Evolutionary conservation across 257 asterid genomes (phyloP), one percentile per base, ranked within the genome.

Genomic region (Ophiorrhiza pumila): DNA sequence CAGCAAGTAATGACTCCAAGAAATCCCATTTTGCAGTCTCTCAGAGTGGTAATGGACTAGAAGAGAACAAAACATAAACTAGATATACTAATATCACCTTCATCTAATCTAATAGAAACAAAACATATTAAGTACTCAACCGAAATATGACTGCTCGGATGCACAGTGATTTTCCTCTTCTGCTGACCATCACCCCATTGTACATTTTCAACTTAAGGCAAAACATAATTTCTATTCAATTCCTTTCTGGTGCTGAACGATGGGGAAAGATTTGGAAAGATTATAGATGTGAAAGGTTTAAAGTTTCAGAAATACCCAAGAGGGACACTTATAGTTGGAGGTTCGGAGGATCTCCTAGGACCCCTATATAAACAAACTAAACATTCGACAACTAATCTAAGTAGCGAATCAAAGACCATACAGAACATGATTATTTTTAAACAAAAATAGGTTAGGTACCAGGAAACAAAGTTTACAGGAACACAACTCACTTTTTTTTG

Each of bases 401-500:
- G 37, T 57, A 27, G n/a, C n/a, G 14, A 13, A 27, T 4, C 2
- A 55, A 3, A 6, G 37, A 11, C 7, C 13, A 3, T n/a, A n/a
- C n/a, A n/a, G n/a, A n/a, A n/a, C n/a, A n/a, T n/a, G n/a, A n/a
- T n/a, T n/a, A n/a, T n/a, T n/a, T n/a, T n/a, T 57, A 29, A 18
- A 27, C 0, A 6, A 25, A 18, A 0, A 57, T 57, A 18, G 37
- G 25, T 14, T 7, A 49, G 23, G 34, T 23, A 59, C 39, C n/a
- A 61, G 3, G 37, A 34, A 37, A 13, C 39, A 18, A 18, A 45
- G 57, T 14, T 11, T 18, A 14, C 7, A 1, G 39, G 0, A 72
- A 11, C 31, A 62, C n/a, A 34, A 69, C 87, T 83, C 17, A 80
- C 87, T 83, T 80, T 62, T 83, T 83, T 72, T 83, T 80, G 74